Evolutionary conservation across 345 rosid species (phyloP), one percentile per base, ranked within the genome.

Genomic region (Draba incana): DNA sequence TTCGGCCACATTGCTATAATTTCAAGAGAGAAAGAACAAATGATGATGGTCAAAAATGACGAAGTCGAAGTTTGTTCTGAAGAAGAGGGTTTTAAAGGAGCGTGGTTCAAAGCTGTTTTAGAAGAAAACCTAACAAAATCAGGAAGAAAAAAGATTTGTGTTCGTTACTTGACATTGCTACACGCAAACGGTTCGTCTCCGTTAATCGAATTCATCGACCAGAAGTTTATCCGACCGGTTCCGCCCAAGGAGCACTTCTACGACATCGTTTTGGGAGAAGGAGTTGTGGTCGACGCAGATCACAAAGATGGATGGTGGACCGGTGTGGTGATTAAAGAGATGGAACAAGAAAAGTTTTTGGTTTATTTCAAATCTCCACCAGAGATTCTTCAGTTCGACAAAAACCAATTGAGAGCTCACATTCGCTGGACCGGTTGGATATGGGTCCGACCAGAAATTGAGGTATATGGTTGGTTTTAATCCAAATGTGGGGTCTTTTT

Each of bases 81-180:
- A 60, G 90, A 85, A 41, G 90, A 75, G 2, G 90, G 85, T n/a
- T 85, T 85, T 45, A 68, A 64, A 28, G 88, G 85, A 0, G 82
- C 90, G 9, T 85, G 85, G 85, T 88, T 71, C 44, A 13, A 30
- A 23, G 90, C 84, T 13, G 68, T 77, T 16, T 27, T 88, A 43
- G 52, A 79, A 12, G 85, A 84, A 25, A 25, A 43, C 44, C 76
- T 83, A 2, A 41, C 81, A 0, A 80, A 71, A 63, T 75, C 77
- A 8, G 24, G 68, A 58, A 79, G 81, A 13, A 81, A 77, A 31
- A 78, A 65, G 66, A 70, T 77, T 7, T 23, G 66, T 2, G 78
- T 87, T 41, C 61, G 75, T 75, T 87, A 87, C 79, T 57, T 47
- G 44, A 66, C 80, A 13, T 51, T 83, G 62, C 63, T 82, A 12